Conservation (phyloP, 805 yeast species). For the Blastobotrys americana region DNA sequence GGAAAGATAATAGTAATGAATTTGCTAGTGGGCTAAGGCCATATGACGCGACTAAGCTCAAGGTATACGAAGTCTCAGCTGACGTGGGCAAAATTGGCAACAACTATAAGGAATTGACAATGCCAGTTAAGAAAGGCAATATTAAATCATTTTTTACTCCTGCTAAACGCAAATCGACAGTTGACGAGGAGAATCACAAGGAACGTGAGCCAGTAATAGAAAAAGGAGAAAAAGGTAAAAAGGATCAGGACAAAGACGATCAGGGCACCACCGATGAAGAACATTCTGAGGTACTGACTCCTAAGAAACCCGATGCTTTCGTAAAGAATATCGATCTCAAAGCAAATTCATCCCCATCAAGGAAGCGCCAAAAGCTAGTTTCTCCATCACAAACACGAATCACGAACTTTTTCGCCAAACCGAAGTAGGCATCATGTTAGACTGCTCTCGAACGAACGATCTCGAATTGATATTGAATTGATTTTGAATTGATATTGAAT, state of each 20-base stretch:
- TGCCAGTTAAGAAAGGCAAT: slow-evolving; percentile 20
- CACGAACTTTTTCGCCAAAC: neutral
- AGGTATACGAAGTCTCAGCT: slow-evolving; percentile 47
- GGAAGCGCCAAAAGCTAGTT: neutral
- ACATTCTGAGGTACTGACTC: no score
- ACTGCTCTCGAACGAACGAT: no score
- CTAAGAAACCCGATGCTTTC: neutral
- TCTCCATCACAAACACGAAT: neutral
- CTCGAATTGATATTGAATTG: no score
- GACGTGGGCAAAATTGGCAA: slow-evolving; percentile 58
- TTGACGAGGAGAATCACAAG: slow-evolving; percentile 9
- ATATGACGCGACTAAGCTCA: slow-evolving; percentile 34
- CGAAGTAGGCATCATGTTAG: no score
- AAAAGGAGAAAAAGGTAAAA: neutral
- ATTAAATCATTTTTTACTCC: neutral
- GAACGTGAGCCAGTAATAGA: neutral
- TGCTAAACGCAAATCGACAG: slow-evolving; percentile 1
- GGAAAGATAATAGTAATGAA: slow-evolving; percentile 26
- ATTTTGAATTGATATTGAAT: no score
- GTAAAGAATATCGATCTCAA: slow-evolving; percentile 1
- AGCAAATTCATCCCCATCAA: slow-evolving; percentile 1
- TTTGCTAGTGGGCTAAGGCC: slow-evolving; percentile 38
- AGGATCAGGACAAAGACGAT: no score
- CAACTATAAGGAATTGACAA: slow-evolving; percentile 39
- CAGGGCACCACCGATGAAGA: no score